phyloP scores from a whole-genome alignment of 2,329 filamentous ascomycete genomes.

The Endoconidiophora laricicola region DNA sequence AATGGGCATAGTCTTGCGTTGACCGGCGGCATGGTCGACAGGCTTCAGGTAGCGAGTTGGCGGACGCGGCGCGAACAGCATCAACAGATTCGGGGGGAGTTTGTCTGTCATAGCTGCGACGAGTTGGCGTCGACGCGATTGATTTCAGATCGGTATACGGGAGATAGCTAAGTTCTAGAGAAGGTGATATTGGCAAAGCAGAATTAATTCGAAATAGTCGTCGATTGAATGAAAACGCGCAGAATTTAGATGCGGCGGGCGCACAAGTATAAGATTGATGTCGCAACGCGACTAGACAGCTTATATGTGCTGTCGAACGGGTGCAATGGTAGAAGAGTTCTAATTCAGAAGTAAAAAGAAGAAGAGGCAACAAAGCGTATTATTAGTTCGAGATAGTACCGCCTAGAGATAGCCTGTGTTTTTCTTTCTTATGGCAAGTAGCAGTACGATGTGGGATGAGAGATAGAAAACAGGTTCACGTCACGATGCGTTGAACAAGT shows the following conservation, averaged over 20 bases:
- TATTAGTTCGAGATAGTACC: too few species aligned
- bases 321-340: too few species aligned
- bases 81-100: slow-evolving; percentile 78
- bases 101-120: slow-evolving; percentile 70
- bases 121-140: neutral
- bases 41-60: slow-evolving; percentile 79
- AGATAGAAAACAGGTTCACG: slow-evolving; percentile 5
- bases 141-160: too few species aligned
- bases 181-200: neutral
- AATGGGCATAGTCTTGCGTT: slow-evolving; percentile 59
- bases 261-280: too few species aligned
- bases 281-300: too few species aligned
- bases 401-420: too few species aligned
- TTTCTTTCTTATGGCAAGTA: too few species aligned
- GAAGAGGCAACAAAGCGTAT: too few species aligned
- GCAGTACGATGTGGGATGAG: neutral
- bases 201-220: neutral
- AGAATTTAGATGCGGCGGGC: too few species aligned
- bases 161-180: too few species aligned
- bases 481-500: slow-evolving; percentile 7
- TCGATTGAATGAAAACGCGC: neutral
- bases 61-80: slow-evolving; percentile 88
- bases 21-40: slow-evolving; percentile 65
- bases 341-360: too few species aligned
- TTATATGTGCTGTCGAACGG: too few species aligned